Evolutionary conservation across 1,284 basidiomycete species (phyloP).

Genomic region (Apiotrichum domesticum): DNA sequence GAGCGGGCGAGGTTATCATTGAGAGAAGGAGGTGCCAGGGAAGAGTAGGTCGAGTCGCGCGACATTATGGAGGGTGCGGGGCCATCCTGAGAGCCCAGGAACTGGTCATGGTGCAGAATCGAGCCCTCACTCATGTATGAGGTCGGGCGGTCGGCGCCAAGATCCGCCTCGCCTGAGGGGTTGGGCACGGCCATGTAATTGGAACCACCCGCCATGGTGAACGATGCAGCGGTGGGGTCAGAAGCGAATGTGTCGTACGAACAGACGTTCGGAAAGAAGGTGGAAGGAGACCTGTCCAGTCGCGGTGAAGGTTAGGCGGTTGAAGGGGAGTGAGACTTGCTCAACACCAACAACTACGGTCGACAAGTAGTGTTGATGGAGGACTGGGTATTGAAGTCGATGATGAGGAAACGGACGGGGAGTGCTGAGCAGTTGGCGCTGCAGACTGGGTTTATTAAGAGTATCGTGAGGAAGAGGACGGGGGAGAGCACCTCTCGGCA

Average conservation of each 20-base stretch:
- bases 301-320: too few species aligned
- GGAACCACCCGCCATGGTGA: constrained; percentile 7
- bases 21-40: constrained; percentile 11
- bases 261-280: background rate
- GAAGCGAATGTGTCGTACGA: background rate
- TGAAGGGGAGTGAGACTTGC: background rate
- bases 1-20: constrained; percentile 4
- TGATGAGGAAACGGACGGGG: too few species aligned
- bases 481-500: background rate
- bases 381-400: too few species aligned
- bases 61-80: constrained; percentile 37
- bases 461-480: background rate
- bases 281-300: background rate
- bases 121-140: constrained; percentile 2
- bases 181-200: constrained; percentile 1
- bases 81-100: constrained; percentile 6
- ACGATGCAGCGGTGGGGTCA: background rate
- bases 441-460: too few species aligned
- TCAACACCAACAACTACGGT: too few species aligned
- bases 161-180: constrained; percentile 1
- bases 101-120: background rate
- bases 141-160: background rate
- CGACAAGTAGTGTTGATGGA: background rate
- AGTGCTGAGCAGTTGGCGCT: too few species aligned
- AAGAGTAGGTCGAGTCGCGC: constrained; percentile 34